Conservation (phyloP, 495 filamentous ascomycete species). For the Cercophora samala region DNA sequence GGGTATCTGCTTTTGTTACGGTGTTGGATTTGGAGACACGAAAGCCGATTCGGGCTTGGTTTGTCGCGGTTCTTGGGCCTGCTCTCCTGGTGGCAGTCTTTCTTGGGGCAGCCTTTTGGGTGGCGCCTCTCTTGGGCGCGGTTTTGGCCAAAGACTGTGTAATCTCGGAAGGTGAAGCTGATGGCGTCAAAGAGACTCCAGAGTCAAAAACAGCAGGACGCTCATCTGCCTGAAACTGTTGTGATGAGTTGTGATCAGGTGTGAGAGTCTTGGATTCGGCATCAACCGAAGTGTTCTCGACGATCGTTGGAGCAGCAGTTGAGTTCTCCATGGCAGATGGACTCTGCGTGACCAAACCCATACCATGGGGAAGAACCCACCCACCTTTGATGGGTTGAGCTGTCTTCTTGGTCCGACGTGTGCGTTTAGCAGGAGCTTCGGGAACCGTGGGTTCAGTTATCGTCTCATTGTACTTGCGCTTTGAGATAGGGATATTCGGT, state of each 20-base stretch:
- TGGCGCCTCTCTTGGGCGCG: neutral
- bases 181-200: neutral
- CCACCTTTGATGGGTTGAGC: conserved; percentile 29
- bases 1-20: neutral
- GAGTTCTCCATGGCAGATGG: too few relatives aligned
- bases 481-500: neutral
- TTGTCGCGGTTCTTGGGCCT: too few relatives aligned
- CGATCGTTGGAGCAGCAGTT: neutral
- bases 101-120: neutral
- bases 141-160: neutral
- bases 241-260: neutral
- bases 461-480: neutral
- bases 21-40: neutral
- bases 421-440: neutral
- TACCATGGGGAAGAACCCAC: conserved; percentile 41
- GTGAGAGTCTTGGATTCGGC: neutral
- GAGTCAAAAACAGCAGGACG: neutral
- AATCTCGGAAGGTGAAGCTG: neutral
- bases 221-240: neutral
- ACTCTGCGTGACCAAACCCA: conserved; percentile 26
- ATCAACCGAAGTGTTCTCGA: neutral
- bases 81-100: neutral
- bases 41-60: neutral
- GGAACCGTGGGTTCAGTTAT: neutral
- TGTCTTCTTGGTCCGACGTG: conserved; percentile 12